Conservation (phyloP, 768 basidiomycete species). For the Amanita fuliginea region DNA sequence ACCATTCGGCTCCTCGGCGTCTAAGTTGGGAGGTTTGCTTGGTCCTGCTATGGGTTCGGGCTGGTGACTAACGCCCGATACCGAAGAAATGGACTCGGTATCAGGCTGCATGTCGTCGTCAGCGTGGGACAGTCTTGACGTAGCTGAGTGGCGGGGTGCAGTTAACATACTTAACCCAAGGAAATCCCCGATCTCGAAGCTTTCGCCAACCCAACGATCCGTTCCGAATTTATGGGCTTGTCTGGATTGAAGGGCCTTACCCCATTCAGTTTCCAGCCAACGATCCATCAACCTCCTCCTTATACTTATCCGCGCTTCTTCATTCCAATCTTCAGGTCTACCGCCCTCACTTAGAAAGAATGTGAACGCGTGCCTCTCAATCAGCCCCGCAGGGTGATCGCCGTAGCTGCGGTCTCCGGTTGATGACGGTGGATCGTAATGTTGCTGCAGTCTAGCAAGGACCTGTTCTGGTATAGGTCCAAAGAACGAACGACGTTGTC, state of each 20-base stretch:
- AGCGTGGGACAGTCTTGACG: slow-evolving; percentile 3
- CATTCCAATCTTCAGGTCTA: slow-evolving; percentile 54
- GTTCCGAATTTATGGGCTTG: slow-evolving; percentile 19
- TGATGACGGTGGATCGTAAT: background rate
- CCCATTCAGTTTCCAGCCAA: slow-evolving; percentile 67
- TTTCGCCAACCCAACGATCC: slow-evolving; percentile 55
- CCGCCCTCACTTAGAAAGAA: slow-evolving; percentile 62
- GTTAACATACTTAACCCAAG: slow-evolving; percentile 56
- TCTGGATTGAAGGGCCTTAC: slow-evolving; percentile 24
- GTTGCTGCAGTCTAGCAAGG: background rate
- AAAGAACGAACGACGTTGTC: background rate
- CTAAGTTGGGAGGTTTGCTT: background rate
- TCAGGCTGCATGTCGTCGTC: background rate
- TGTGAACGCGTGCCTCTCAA: slow-evolving; percentile 50
- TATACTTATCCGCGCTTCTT: slow-evolving; percentile 35
- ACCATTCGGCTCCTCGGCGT: background rate
- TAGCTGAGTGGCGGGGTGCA: slow-evolving; percentile 6
- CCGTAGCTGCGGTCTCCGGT: slow-evolving; percentile 13
- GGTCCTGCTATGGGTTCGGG: background rate
- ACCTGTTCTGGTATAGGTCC: slow-evolving; percentile 6
- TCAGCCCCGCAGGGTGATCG: slow-evolving; percentile 31
- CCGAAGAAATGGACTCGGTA: background rate
- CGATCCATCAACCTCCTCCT: slow-evolving; percentile 45
- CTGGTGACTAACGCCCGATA: background rate
- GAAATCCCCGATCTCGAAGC: slow-evolving; percentile 71